Conservation (phyloP, 495 filamentous ascomycete species). For the Sporormia fimetaria region DNA sequence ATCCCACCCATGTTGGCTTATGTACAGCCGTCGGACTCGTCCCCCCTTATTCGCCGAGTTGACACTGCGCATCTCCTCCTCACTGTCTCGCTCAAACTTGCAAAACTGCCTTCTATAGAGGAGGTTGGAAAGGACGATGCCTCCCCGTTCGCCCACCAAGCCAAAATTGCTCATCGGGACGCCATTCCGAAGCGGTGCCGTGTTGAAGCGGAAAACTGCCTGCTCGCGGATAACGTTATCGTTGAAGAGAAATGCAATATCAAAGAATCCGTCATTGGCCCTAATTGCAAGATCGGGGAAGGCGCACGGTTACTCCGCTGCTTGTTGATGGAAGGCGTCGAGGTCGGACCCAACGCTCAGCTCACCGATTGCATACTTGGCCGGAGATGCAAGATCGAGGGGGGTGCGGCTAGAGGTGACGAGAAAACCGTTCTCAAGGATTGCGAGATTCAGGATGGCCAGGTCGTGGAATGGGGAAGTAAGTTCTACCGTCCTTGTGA, state of each 20-base stretch:
- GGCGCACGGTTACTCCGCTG: slow-evolving; percentile 73
- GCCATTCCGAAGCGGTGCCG: slow-evolving; percentile 64
- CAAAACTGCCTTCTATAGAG: slow-evolving; percentile 60
- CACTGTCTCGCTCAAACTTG: slow-evolving; percentile 70
- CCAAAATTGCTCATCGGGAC: slow-evolving; percentile 71
- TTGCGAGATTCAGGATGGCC: slow-evolving; percentile 80
- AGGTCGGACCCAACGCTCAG: slow-evolving; percentile 63
- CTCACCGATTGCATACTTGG: slow-evolving; percentile 78
- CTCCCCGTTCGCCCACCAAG: slow-evolving; percentile 59
- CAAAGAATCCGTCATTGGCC: slow-evolving; percentile 77
- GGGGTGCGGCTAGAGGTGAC: slow-evolving; percentile 41
- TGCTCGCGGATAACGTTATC: slow-evolving; percentile 76
- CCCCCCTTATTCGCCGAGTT: slow-evolving; percentile 66
- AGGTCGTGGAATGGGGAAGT: slow-evolving; percentile 69
- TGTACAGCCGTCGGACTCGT: slow-evolving; percentile 46
- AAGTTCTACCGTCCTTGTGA: slow-evolving; percentile 30
- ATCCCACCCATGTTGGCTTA: slow-evolving; percentile 70
- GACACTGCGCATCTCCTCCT: slow-evolving; percentile 76
- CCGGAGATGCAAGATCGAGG: slow-evolving; percentile 59
- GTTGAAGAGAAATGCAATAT: slow-evolving; percentile 74
- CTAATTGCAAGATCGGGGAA: slow-evolving; percentile 69
- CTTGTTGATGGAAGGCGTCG: slow-evolving; percentile 80
- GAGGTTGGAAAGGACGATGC: slow-evolving; percentile 41
- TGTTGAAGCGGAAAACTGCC: slow-evolving; percentile 60
- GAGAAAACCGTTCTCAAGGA: slow-evolving; percentile 66